Percentiles rank a stretch among this genome's conserved stretches.
phyloP scores from a whole-genome alignment of 208 protist species.

The Crithidia fasciculata region DNA sequence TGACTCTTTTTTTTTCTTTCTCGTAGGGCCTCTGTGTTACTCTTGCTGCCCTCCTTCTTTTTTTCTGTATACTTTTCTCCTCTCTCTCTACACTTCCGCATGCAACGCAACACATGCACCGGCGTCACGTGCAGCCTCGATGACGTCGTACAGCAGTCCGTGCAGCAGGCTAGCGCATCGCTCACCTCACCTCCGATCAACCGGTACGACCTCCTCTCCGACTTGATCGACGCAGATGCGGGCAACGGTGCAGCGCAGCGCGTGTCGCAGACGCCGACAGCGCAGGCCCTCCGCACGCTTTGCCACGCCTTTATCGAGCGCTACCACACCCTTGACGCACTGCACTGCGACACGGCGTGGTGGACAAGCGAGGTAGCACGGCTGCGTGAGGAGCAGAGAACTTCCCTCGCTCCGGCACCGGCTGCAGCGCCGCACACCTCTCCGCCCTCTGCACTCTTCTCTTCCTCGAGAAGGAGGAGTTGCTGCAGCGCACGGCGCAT shows the following conservation, averaged over 20 bases:
- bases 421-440: too few species aligned
- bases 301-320: constrained; percentile 23
- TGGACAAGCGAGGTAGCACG: constrained; percentile 15
- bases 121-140: constrained; percentile 18
- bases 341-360: constrained; percentile 29
- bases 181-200: not conserved
- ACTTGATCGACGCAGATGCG: not conserved
- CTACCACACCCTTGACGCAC: constrained; percentile 17
- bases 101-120: not conserved
- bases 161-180: not conserved
- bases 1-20: too few species aligned
- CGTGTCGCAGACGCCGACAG: constrained; percentile 5
- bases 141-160: constrained; percentile 17
- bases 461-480: constrained; percentile 4
- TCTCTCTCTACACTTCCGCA: not conserved
- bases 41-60: too few species aligned
- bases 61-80: not conserved
- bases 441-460: too few species aligned
- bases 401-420: too few species aligned
- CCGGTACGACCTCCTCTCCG: constrained; percentile 6
- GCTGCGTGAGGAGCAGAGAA: constrained; percentile 4
- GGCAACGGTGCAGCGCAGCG: not conserved
- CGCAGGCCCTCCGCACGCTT: constrained; percentile 18
- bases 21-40: too few species aligned
- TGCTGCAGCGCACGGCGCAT: constrained; percentile 9